Evolutionary conservation across 148 eudicot species (phyloP), one percentile per base, ranked within the genome.

Genomic region (Rheum nobile): DNA sequence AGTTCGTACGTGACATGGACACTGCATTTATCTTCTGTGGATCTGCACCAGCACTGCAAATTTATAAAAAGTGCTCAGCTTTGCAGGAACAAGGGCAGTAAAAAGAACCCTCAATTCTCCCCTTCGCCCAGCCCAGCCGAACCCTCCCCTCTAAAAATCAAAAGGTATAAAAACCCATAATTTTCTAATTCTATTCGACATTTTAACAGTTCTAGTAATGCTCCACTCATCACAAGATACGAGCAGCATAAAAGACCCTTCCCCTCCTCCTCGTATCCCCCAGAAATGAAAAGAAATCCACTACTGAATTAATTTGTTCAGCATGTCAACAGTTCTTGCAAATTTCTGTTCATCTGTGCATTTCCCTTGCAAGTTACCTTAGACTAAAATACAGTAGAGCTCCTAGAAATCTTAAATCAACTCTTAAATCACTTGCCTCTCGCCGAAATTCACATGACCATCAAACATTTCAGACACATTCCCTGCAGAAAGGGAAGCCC

Each of bases 401-500:
- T 65, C 22, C 70, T 32, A 65, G 22, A 34, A 32, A 65, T 57
- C 21, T 37, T 34, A 47, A 16, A 52, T 76, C 71, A 75, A 67
- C 17, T 74, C 67, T 22, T 29, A 79, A 67, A 41, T 55, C 75
- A 74, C 80, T 77, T 82, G 89, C 98, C 96, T 82, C 57, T 91
- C 93, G 72, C 34, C 71, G 69, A 82, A 76, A 77, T 72, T 71
- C 54, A 85, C 73, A 35, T 85, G 91, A 57, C 88, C 87, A 61
- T 86, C 98, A 75, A 89, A 79, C 83, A 94, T 65, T 83, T 94
- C 98, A 55, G 52, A 82, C 80, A 87, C 24, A 82, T 91, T 89
- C 75, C 97, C 97, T 83, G 87, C 89, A 74, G 98, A 94, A 26
- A 94, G 89, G 52, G 98, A 91, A 78, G 98, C 98, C 80, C 98